These are phyloP conservation scores for maize (Zea mays) DNA, from an alignment of 176 grass and related monocot genomes.

Conservation along the genomic window DNA sequence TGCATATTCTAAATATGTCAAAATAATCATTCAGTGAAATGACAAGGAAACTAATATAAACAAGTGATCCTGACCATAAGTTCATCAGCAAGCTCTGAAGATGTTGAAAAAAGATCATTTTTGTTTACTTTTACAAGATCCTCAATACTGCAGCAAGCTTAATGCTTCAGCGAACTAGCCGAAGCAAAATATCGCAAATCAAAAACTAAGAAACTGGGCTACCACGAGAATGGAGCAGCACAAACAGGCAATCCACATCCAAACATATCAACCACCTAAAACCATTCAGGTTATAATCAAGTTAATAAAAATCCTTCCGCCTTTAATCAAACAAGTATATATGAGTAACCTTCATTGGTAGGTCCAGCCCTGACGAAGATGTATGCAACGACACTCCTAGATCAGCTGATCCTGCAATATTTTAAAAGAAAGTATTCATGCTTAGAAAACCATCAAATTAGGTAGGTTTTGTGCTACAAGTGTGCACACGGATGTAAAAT, in stretches of 20 bases:
- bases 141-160: slow-evolving; percentile 68
- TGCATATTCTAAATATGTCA: neutral
- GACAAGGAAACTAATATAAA: slow-evolving; percentile 3
- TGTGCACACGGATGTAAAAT: neutral
- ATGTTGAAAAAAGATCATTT: slow-evolving; percentile 90
- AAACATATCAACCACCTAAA: slow-evolving; percentile 99
- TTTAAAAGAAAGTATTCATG: neutral
- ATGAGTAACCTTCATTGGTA: slow-evolving; percentile 89
- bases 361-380: slow-evolving; percentile 88
- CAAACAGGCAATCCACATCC: slow-evolving; percentile 98
- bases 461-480: neutral
- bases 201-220: slow-evolving; percentile 39
- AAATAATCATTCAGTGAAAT: slow-evolving; percentile 24
- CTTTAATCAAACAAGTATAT: neutral
- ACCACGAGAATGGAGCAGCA: slow-evolving; percentile 96
- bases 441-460: neutral
- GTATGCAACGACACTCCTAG: slow-evolving; percentile 88
- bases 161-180: slow-evolving; percentile 13
- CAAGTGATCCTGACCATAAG: slow-evolving; percentile 61
- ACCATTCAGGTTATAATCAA: slow-evolving; percentile 29
- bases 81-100: slow-evolving; percentile 96
- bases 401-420: slow-evolving; percentile 77
- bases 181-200: slow-evolving; percentile 28
- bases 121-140: slow-evolving; percentile 86
- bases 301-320: neutral